Base-by-base conservation (phyloP, 1,284 basidiomycete genomes). In the Chiua sp. region DNA sequence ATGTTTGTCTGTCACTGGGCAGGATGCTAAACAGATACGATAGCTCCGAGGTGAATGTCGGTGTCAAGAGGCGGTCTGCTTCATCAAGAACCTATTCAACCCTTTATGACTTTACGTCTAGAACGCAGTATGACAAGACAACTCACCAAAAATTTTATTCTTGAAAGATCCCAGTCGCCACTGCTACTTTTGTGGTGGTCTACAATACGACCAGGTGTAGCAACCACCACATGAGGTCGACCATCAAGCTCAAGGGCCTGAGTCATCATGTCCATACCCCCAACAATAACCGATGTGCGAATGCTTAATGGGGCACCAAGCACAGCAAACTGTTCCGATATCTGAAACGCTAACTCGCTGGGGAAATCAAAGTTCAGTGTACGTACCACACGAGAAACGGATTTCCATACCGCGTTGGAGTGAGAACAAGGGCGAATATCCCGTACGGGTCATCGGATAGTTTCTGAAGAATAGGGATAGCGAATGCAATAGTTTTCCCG, bases 221-320 rank as follows among this genome's bases (percentile, higher is more conserved):
- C 98, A 47, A 99, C 90, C 22, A 99, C 89, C 47, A 99, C 84
- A 73, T 99, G 98, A 0, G 98, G 98, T 35, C 93, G 85, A 65
- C 88, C 84, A 4, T 85, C 84, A 7, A 99, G 86, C 71, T 97
- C 94, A 35, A 94, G 81, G 0, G 97, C 94, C 74, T 99, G 98
- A 10, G 88, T 77, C 81, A 98, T 95, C 92, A 98, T 98, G 71
- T 99, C 98, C 94, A 99, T 96, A 5, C 98, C 98, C 12, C 98
- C 98, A 4, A 99, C 94, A 23, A 99, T 83, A 4, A 98, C 93
- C 11, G 91, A 86, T 22, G 95, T 98, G 28, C 87, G 87, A 53
- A 95, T 77, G 67, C 90, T 93, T 54, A 97, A 76, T 4, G 93
- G 83, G 30, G 87, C 83, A 26, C 97, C 98, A 2, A 99, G 82